Evolutionary conservation across 306 rosid genomes (phyloP), one percentile per base, ranked within the genome.

Genomic region (Cajanus cajan): DNA sequence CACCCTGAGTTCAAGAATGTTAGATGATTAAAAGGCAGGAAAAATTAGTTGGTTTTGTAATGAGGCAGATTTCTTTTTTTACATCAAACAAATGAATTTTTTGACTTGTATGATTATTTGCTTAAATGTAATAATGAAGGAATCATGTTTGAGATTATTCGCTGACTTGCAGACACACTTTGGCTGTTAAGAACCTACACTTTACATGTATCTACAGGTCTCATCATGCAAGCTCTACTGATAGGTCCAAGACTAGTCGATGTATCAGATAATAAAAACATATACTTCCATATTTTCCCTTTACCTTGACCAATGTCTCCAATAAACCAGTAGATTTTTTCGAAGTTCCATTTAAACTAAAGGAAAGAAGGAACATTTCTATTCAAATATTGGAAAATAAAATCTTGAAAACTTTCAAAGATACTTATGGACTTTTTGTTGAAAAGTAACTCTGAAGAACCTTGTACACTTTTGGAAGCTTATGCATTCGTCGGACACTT

Each of bases 1-100:
- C 68, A 87, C 93, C 80, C 97, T 90, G 81, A 33, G 59, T 67
- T 19, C 61, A 78, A 78, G 47, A 36, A 39, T 7, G 34, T 44
- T 7, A 33, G 40, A 69, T 31, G 58, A 62, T 76, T 11, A 44
- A 50, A 21, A 67, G 7, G 40, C 21, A 11, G 19, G 16, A 21
- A 13, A 59, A 8, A 33, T 31, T 5, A 40, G 25, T 40, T 64
- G 54, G 24, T 24, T 51, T 66, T 64, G 25, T 52, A 16, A 37
- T 2, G 8, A 11, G 24, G 7, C 1, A 39, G 4, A 25, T 51
- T 34, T 77, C 4, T 31, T 1, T 24, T n/a, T 52, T 79, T n/a
- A 7, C 36, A 45, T 59, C 15, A 19, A 69, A 45, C 21, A 69
- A 48, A 31, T 25, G 48, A 52, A 10, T 4, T 55, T n/a, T 36